Evolutionary conservation across 441 rosid species (phyloP).

Genomic region (Dalechampia spathulata): DNA sequence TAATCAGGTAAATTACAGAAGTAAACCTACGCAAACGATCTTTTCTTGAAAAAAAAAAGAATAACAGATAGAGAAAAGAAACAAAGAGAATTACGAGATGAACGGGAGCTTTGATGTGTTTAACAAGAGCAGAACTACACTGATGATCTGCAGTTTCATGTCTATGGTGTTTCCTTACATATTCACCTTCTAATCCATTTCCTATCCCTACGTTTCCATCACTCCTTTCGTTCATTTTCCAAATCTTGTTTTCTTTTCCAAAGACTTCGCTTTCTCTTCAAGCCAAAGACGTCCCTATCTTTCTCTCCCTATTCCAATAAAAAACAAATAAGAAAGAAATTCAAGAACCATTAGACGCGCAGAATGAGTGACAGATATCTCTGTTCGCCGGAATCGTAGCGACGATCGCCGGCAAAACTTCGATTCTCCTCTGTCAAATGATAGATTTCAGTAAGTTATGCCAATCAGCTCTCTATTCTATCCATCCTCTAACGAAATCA

Average conservation of each 20-base stretch:
- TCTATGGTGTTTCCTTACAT: slow-evolving; percentile 52
- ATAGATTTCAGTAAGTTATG: too few species aligned
- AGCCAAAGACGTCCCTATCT: slow-evolving; percentile 1
- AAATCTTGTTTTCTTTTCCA: too few species aligned
- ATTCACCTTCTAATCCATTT: slow-evolving; percentile 46
- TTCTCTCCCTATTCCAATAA: not conserved
- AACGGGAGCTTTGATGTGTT: too few species aligned
- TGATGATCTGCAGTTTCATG: slow-evolving; percentile 54
- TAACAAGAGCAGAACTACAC: slow-evolving; percentile 65
- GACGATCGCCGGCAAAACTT: slow-evolving; percentile 2
- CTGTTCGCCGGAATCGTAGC: not conserved
- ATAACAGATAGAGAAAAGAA: not conserved
- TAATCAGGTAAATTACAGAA: too few species aligned
- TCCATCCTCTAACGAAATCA: too few species aligned
- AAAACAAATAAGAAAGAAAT: too few species aligned
- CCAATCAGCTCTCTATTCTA: too few species aligned
- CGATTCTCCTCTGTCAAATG: not conserved
- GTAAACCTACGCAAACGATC: too few species aligned
- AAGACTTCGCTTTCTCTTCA: slow-evolving; percentile 3
- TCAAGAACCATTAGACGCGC: not conserved
- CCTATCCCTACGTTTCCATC: slow-evolving; percentile 12
- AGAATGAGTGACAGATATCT: not conserved
- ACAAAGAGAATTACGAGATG: slow-evolving; percentile 43
- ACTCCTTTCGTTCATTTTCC: slow-evolving; percentile 34
- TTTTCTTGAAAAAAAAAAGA: too few species aligned